phyloP scores from a whole-genome alignment of 768 basidiomycete genomes.

The Zangia roseola region DNA sequence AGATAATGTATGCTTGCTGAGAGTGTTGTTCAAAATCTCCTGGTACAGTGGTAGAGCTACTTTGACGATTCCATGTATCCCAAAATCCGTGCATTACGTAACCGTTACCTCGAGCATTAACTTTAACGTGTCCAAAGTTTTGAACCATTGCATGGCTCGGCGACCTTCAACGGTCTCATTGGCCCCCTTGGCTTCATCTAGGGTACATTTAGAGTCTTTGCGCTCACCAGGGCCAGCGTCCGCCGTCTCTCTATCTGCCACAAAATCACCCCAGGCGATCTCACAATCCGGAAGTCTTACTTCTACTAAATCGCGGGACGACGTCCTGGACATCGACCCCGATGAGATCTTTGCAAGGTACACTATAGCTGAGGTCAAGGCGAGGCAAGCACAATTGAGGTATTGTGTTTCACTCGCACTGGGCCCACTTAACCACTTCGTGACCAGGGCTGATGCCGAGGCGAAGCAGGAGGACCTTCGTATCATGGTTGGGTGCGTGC shows the following conservation, averaged over 20 bases:
- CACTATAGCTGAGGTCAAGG: conserved; percentile 70
- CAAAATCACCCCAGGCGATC: conserved; percentile 6
- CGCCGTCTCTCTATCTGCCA: conserved; percentile 2
- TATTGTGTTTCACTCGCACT: conserved; percentile 26
- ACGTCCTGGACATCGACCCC: conserved; percentile 44
- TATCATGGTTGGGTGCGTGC: conserved; percentile 88
- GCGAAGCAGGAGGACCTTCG: conserved; percentile 86
- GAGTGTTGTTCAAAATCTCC: conserved; percentile 8
- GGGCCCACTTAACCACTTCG: conserved; percentile 4
- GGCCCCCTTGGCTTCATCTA: conserved; percentile 24
- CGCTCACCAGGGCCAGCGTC: conserved; percentile 7
- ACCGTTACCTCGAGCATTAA: not conserved
- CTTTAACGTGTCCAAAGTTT: not conserved
- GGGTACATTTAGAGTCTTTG: conserved; percentile 7
- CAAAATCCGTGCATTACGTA: conserved; percentile 20
- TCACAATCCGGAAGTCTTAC: conserved; percentile 11
- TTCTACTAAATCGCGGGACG: conserved; percentile 18
- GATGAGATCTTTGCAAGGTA: conserved; percentile 74
- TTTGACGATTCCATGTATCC: not conserved
- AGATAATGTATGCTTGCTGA: conserved; percentile 18
- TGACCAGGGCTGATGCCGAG: conserved; percentile 70
- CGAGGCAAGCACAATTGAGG: conserved; percentile 68
- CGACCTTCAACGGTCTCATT: conserved; percentile 37
- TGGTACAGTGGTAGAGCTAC: too few species aligned
- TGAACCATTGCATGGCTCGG: conserved; percentile 35